Evolutionary conservation across 2,329 filamentous ascomycete species (phyloP), one percentile per base, ranked within the genome.

Genomic region (Metarhizium album): DNA sequence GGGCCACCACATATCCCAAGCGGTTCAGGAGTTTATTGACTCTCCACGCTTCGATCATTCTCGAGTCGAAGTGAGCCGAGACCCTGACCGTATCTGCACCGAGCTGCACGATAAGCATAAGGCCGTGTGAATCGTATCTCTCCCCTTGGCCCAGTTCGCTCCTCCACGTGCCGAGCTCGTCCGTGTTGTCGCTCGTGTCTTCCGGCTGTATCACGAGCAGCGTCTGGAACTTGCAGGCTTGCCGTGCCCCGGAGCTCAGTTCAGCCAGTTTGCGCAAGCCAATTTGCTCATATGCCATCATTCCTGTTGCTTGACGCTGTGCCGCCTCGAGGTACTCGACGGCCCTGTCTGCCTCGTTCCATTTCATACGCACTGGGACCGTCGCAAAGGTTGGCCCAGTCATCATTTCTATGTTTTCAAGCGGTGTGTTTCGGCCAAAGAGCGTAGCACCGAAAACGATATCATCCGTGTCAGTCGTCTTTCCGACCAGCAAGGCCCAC

Each of bases 391-490:
- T 29, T 20, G 42, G 38, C 3, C 48, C 48, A 4, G 33, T n/a
- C 11, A 45, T 45, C 38, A 20, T 27, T 11, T 50, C 31, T 11
- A 50, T 18, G 27, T 40, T 40, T 2, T 40, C 4, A 31, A 50
- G 24, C 8, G 48, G 16, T 13, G n/a, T 27, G 7, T 50, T 27
- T 33, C 48, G n/a, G 14, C 48, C 48, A n/a, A 31, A 45, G 2
- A 35, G n/a, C 13, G 27, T 50, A 4, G 24, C 42, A 3, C 48
- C 48, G 46, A 50, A 50, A 8, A 18, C 11, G 48, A 50, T 31
- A 29, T 45, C 48, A 9, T 46, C 29, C 24, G 46, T 16, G 13
- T 22, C 18, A 5, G 31, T 48, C 27, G 7, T 23, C 35, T 48
- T 11, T 5, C 20, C 31, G 16, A 40, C 31, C 13, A 48, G 7